Conservation (phyloP, 768 basidiomycete genomes). For the Leucocoprinus birnbaumii region DNA sequence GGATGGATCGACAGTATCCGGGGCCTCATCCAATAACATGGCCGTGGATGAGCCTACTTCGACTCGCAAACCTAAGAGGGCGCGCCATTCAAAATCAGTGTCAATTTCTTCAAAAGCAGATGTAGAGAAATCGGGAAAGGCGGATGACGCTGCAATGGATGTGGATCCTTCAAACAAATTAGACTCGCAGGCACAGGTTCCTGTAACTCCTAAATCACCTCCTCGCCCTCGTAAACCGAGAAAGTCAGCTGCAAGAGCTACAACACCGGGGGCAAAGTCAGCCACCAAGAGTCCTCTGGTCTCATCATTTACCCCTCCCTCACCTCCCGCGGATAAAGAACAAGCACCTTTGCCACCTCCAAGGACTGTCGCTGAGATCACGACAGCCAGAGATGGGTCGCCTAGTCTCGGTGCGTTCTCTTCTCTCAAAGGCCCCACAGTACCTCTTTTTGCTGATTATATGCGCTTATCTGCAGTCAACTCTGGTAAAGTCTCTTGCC, state of each 20-base stretch:
- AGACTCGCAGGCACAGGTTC: slow-evolving; percentile 3
- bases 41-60: slow-evolving; percentile 8
- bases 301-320: slow-evolving; percentile 10
- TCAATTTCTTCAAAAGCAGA: slow-evolving; percentile 5
- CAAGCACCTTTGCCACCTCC: background rate
- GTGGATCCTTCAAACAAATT: slow-evolving; percentile 1
- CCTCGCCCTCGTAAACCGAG: slow-evolving; percentile 10
- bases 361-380: slow-evolving; percentile 7
- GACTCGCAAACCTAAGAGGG: background rate
- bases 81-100: slow-evolving; percentile 8
- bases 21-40: slow-evolving; percentile 8
- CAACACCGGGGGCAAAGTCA: slow-evolving; percentile 8
- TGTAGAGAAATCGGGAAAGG: background rate
- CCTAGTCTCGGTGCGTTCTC: slow-evolving; percentile 5
- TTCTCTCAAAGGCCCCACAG: background rate
- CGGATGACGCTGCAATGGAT: slow-evolving; percentile 7
- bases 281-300: background rate
- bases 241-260: slow-evolving; percentile 3
- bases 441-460: background rate
- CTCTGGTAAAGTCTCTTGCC: background rate
- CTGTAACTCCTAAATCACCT: slow-evolving; percentile 11
- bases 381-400: slow-evolving; percentile 9
- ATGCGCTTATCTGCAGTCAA: background rate
- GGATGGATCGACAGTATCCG: slow-evolving; percentile 3
- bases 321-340: slow-evolving; percentile 5